These are phyloP conservation scores for Metschnikowia sp. DNA, from an alignment of 805 yeast species.

Conservation along the genomic window DNA sequence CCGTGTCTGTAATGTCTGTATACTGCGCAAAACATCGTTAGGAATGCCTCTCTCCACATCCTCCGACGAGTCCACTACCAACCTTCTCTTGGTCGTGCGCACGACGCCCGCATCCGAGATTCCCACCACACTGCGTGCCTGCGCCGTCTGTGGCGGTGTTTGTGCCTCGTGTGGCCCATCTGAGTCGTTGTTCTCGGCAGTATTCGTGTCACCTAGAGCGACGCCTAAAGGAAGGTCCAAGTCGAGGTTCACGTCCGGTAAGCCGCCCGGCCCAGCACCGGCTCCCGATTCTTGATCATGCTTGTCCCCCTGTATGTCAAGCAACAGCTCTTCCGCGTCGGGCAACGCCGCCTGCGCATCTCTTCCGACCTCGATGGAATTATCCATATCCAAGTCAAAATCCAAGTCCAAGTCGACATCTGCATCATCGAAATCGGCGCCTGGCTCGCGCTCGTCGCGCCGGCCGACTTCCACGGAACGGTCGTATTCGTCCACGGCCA, in stretches of 20 bases:
- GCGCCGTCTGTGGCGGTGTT: conserved; percentile 22
- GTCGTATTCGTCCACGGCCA: conserved; percentile 36
- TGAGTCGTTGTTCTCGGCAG: conserved; percentile 12
- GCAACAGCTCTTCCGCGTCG: conserved; percentile 18
- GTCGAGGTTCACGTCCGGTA: conserved; percentile 22
- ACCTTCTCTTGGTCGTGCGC: conserved; percentile 44
- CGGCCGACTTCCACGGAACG: conserved; percentile 61
- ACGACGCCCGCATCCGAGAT: conserved; percentile 41
- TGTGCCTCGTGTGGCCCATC: conserved; percentile 21
- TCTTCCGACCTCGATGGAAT: conserved; percentile 56
- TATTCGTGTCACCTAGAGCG: conserved; percentile 1
- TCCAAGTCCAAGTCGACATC: conserved; percentile 17
- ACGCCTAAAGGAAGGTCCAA: conserved; percentile 19
- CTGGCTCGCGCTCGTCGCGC: conserved; percentile 20
- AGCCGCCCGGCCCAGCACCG: conserved; percentile 15
- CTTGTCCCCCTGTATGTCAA: conserved; percentile 13
- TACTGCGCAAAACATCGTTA: conserved; percentile 29
- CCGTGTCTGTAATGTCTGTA: conserved; percentile 26
- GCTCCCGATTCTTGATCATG: conserved; percentile 12
- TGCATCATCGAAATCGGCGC: conserved; percentile 4
- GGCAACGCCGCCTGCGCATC: conserved; percentile 23
- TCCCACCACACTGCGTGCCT: conserved; percentile 29
- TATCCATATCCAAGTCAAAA: conserved; percentile 41
- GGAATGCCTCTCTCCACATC: conserved; percentile 46
- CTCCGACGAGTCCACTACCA: conserved; percentile 43